Conservation (phyloP, 192 early-diverging fungal genomes). For the Rhizophagus clarus region DNA sequence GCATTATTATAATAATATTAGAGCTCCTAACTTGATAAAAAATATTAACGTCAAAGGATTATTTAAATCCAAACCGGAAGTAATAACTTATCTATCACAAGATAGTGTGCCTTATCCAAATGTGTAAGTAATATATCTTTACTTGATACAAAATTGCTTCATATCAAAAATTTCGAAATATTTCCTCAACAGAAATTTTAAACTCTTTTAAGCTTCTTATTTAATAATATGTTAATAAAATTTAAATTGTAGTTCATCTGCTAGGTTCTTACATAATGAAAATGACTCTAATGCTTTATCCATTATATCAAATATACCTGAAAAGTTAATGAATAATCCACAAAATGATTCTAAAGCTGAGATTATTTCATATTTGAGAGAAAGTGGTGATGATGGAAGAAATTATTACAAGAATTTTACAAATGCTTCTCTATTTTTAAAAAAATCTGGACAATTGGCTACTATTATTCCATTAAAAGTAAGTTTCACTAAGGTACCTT, state of each 20-base stretch:
- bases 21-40: slow-evolving; percentile 17
- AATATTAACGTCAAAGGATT: slow-evolving; percentile 19
- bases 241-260: background rate
- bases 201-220: too few species aligned
- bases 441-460: slow-evolving; percentile 53
- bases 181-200: too few species aligned
- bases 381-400: slow-evolving; percentile 38
- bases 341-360: slow-evolving; percentile 29
- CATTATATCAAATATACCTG: slow-evolving; percentile 15
- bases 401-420: slow-evolving; percentile 52
- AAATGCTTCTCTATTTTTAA: slow-evolving; percentile 47
- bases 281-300: slow-evolving; percentile 13
- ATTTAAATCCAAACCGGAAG: background rate
- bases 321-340: background rate
- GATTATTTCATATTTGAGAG: slow-evolving; percentile 49
- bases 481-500: slow-evolving; percentile 7
- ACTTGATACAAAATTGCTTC: too few species aligned
- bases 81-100: slow-evolving; percentile 18
- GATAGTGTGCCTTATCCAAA: background rate
- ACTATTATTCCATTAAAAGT: slow-evolving; percentile 52
- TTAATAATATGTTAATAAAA: too few species aligned
- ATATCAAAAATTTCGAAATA: too few species aligned
- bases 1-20: background rate
- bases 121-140: background rate
- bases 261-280: slow-evolving; percentile 6